Percentiles rank a stretch among this genome's conserved stretches.
Evolutionary conservation across 805 yeast genomes (phyloP).

Genomic region (Clavispora fructus): DNA sequence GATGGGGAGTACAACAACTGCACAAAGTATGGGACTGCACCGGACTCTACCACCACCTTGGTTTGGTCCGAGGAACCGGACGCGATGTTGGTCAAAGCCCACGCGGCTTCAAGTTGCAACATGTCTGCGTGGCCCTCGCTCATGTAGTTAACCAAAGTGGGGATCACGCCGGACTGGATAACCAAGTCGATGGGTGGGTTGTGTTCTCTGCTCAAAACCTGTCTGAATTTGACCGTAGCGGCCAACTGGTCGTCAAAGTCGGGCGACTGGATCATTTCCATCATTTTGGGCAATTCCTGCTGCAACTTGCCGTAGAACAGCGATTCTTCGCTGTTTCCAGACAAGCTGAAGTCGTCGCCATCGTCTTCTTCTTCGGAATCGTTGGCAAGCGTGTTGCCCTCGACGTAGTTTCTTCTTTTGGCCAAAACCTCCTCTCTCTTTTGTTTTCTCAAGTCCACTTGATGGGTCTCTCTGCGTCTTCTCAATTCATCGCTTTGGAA

Average conservation of each 20-base stretch:
- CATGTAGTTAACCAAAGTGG: slow-evolving; percentile 85
- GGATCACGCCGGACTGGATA: slow-evolving; percentile 89
- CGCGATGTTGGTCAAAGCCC: slow-evolving; percentile 99
- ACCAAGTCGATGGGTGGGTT: slow-evolving; percentile 96
- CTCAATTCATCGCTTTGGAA: slow-evolving; percentile 94
- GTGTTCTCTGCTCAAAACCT: slow-evolving; percentile 86
- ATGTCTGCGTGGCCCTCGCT: slow-evolving; percentile 66
- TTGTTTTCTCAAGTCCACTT: slow-evolving; percentile 92
- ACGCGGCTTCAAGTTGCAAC: slow-evolving; percentile 95
- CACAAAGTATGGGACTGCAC: slow-evolving; percentile 91
- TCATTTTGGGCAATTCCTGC: slow-evolving; percentile 77
- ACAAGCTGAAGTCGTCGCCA: slow-evolving; percentile 22
- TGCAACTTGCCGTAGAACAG: slow-evolving; percentile 37
- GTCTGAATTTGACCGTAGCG: slow-evolving; percentile 91
- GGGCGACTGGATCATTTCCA: slow-evolving; percentile 68
- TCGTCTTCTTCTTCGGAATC: slow-evolving; percentile 42
- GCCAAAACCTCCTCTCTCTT: slow-evolving; percentile 93
- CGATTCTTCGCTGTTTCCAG: slow-evolving; percentile 45
- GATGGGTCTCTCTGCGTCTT: slow-evolving; percentile 96
- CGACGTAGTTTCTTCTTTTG: slow-evolving; percentile 79
- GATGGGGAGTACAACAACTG: slow-evolving; percentile 74
- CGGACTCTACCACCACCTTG: slow-evolving; percentile 81
- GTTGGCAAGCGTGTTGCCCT: slow-evolving; percentile 26
- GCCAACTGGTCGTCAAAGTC: slow-evolving; percentile 76
- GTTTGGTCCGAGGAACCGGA: slow-evolving; percentile 92